Percentiles rank a stretch among this genome's conserved stretches.
Evolutionary conservation across 2,329 filamentous ascomycete genomes (phyloP).

Genomic region (Graphilbum sp.): DNA sequence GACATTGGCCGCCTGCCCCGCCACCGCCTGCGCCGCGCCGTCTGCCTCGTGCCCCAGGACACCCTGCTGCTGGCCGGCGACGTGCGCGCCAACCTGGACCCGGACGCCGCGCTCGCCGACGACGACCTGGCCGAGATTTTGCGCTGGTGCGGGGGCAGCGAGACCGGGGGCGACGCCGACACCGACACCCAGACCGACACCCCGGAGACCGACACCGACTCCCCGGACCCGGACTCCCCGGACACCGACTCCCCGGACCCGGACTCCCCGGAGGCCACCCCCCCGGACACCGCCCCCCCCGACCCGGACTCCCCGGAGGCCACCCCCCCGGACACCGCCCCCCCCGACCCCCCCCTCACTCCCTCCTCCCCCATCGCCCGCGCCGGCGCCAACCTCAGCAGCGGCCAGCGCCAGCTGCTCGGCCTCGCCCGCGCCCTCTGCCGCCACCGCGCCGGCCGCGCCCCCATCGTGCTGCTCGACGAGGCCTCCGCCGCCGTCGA

Average conservation of each 20-base stretch:
- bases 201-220: too few relatives aligned
- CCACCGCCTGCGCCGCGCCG: slow-evolving; percentile 73
- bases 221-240: too few relatives aligned
- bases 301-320: too few relatives aligned
- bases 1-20: slow-evolving; percentile 73
- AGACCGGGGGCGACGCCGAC: too few relatives aligned
- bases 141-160: background rate
- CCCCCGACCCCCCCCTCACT: background rate
- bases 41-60: slow-evolving; percentile 90
- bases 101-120: slow-evolving; percentile 36
- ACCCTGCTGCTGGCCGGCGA: slow-evolving; percentile 67
- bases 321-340: too few relatives aligned
- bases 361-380: background rate
- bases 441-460: slow-evolving; percentile 43
- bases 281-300: too few relatives aligned
- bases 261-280: too few relatives aligned
- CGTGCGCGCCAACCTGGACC: slow-evolving; percentile 12
- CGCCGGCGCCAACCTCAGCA: slow-evolving; percentile 39
- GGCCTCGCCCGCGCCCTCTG: slow-evolving; percentile 79
- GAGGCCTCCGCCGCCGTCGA: slow-evolving; percentile 90
- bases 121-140: background rate
- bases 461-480: slow-evolving; percentile 85
- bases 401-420: slow-evolving; percentile 77
- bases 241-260: too few relatives aligned
- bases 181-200: background rate